Percentiles rank a stretch among this genome's conserved stretches.
Evolutionary conservation across 2,329 filamentous ascomycete genomes (phyloP).

Genomic region (Tolypocladium tropicale): DNA sequence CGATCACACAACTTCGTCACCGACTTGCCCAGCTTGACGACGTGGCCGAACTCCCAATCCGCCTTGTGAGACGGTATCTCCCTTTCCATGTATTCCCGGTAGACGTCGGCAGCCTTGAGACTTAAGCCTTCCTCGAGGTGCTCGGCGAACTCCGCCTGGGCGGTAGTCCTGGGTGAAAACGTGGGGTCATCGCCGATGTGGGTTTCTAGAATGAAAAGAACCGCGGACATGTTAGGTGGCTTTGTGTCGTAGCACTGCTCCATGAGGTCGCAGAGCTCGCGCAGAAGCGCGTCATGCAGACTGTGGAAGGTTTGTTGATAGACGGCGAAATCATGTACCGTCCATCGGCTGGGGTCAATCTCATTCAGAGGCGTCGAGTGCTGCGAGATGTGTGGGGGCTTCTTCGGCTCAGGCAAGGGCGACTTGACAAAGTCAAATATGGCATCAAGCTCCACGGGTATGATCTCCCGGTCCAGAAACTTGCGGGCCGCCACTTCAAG

Average conservation of each 20-base stretch:
- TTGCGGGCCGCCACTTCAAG: conserved; percentile 79
- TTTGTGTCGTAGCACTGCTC: conserved; percentile 86
- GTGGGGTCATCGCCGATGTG: conserved; percentile 72
- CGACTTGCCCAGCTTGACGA: conserved; percentile 78
- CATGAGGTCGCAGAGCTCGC: conserved; percentile 81
- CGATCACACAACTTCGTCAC: conserved; percentile 79
- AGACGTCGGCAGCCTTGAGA: conserved; percentile 67
- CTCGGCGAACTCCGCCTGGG: conserved; percentile 60
- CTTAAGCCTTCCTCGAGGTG: conserved; percentile 64
- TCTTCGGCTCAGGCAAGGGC: conserved; percentile 55
- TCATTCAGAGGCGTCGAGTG: conserved; percentile 40
- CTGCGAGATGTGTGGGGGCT: conserved; percentile 44
- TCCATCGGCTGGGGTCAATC: conserved; percentile 55
- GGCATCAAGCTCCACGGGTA: conserved; percentile 70
- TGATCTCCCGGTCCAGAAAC: conserved; percentile 74
- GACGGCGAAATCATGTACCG: conserved; percentile 53
- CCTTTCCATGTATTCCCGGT: conserved; percentile 67
- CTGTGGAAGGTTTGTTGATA: conserved; percentile 68
- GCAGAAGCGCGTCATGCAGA: conserved; percentile 71
- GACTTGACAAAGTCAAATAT: conserved; percentile 77
- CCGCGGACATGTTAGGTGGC: conserved; percentile 65
- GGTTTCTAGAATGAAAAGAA: conserved; percentile 71
- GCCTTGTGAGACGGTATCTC: conserved; percentile 72
- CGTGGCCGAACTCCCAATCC: conserved; percentile 83
- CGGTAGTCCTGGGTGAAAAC: conserved; percentile 62